A percentile compares a stretch with the other conserved stretches of the same genome.
phyloP scores from a whole-genome alignment of 345 rosid genomes.

The Pseudoturritis turrita region DNA sequence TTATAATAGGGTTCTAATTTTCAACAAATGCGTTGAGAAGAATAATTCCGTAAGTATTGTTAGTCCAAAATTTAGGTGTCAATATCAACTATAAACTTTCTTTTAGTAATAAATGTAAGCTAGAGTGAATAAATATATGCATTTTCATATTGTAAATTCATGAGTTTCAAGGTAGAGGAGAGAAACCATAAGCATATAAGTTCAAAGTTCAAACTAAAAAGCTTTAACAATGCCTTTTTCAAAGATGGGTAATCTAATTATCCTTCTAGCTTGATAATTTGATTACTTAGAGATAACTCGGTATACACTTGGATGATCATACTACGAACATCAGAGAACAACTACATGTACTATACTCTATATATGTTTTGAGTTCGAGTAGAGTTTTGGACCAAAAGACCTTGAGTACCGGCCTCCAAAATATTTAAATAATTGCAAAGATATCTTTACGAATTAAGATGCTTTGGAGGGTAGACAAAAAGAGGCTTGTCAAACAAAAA shows the following conservation, averaged over 20 bases:
- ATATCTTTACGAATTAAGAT: background rate
- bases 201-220: constrained; percentile 4
- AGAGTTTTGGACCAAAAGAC: background rate
- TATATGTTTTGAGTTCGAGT: background rate
- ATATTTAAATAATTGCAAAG: background rate
- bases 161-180: constrained; percentile 10
- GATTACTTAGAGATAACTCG: background rate
- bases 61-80: constrained; percentile 19
- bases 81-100: constrained; percentile 8
- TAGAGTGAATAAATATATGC: background rate
- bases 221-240: background rate
- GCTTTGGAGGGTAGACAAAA: constrained; percentile 1
- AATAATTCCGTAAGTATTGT: background rate
- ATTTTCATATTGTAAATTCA: background rate
- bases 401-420: background rate
- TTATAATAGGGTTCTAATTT: background rate
- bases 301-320: background rate
- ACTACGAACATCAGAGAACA: background rate
- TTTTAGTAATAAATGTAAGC: background rate
- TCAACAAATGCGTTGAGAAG: constrained; percentile 22
- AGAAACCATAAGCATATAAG: constrained; percentile 1
- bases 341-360: background rate
- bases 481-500: constrained; percentile 12
- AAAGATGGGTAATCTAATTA: constrained; percentile 13
- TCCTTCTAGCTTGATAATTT: background rate